A percentile compares a stretch with the other conserved stretches of the same genome.
Conservation (phyloP, 768 basidiomycete genomes). For the Naganishia friedmannii region DNA sequence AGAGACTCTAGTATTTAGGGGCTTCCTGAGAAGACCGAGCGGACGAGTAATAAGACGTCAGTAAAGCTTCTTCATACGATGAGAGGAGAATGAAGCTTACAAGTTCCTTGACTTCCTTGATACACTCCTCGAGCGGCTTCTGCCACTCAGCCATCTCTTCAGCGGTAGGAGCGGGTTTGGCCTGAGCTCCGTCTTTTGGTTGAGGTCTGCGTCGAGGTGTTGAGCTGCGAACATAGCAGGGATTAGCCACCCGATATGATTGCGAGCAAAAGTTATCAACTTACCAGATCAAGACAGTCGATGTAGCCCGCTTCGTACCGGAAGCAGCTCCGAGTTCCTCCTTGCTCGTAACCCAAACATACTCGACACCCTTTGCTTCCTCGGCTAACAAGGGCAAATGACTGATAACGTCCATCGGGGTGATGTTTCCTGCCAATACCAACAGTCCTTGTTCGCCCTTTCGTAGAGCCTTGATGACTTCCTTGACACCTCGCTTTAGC, state of each 20-base stretch:
- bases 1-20: conserved; percentile 7
- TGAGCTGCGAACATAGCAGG: conserved; percentile 27
- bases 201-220: conserved; percentile 39
- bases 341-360: conserved; percentile 53
- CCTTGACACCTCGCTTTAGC: conserved; percentile 96
- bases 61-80: neutral
- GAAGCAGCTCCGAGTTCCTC: conserved; percentile 94
- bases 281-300: conserved; percentile 83
- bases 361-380: conserved; percentile 63
- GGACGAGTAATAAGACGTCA: neutral
- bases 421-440: conserved; percentile 92
- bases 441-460: conserved; percentile 96
- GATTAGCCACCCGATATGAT: conserved; percentile 11
- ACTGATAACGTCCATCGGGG: conserved; percentile 96
- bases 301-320: conserved; percentile 95
- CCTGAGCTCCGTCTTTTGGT: conserved; percentile 44
- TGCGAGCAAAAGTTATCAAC: neutral
- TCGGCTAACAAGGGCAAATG: conserved; percentile 92
- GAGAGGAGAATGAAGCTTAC: conserved; percentile 31
- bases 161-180: conserved; percentile 42
- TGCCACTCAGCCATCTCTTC: conserved; percentile 72
- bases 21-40: neutral
- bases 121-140: conserved; percentile 81
- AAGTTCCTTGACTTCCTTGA: conserved; percentile 76
- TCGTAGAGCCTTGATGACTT: conserved; percentile 93